These are phyloP conservation scores for Hygrocybe punicea DNA, from an alignment of 768 basidiomycete species.

Conservation along the genomic window DNA sequence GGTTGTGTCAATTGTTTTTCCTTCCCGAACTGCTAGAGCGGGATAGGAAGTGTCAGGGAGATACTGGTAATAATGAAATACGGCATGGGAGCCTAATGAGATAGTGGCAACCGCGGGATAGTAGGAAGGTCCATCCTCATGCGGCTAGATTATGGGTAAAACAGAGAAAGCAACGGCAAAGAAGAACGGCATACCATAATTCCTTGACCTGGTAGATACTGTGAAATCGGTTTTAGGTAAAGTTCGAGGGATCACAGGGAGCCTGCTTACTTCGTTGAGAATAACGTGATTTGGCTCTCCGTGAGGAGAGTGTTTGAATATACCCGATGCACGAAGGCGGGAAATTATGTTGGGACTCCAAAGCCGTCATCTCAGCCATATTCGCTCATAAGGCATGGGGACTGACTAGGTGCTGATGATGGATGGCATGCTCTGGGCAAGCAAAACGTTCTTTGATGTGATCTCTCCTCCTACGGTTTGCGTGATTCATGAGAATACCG, in stretches of 20 bases:
- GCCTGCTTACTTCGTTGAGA: constrained; percentile 66
- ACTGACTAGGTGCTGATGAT: constrained; percentile 69
- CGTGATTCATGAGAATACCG: constrained; percentile 4
- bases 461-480: constrained; percentile 63
- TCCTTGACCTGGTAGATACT: constrained; percentile 88
- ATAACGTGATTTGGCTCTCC: constrained; percentile 82
- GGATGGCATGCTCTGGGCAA: constrained; percentile 65
- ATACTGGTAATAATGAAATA: constrained; percentile 82
- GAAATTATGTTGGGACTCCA: constrained; percentile 77
- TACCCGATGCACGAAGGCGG: constrained; percentile 62
- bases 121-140: constrained; percentile 90
- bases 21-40: constrained; percentile 29
- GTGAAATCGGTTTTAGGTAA: constrained; percentile 1
- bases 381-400: neutral
- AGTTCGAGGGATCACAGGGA: neutral
- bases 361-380: constrained; percentile 6
- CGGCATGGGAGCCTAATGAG: constrained; percentile 77
- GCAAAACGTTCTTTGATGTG: constrained; percentile 60
- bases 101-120: constrained; percentile 87
- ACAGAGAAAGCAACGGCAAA: neutral
- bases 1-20: constrained; percentile 55
- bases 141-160: constrained; percentile 53
- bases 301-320: constrained; percentile 62
- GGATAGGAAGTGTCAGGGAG: constrained; percentile 23
- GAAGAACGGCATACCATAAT: constrained; percentile 64